phyloP scores from a whole-genome alignment of 768 basidiomycete genomes.

The Collybia mongolica region DNA sequence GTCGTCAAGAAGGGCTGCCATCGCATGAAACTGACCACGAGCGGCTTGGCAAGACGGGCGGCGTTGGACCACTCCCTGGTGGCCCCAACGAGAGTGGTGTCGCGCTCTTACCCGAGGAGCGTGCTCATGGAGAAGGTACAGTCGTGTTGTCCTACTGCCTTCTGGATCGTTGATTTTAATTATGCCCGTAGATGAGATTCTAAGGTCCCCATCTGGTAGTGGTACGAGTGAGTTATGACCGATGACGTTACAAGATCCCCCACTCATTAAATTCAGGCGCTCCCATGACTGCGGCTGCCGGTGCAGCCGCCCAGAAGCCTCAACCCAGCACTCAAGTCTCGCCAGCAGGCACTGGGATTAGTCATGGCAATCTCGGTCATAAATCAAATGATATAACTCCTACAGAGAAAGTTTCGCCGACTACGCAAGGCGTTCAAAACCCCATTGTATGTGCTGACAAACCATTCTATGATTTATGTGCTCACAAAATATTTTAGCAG shows the following conservation, averaged over 20 bases:
- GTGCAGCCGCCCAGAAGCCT: too few species aligned
- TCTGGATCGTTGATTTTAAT: too few species aligned
- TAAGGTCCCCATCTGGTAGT: not conserved
- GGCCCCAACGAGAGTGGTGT: constrained; percentile 13
- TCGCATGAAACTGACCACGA: constrained; percentile 13
- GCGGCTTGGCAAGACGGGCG: constrained; percentile 9
- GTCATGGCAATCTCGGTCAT: not conserved
- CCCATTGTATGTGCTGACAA: not conserved
- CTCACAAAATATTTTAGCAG: not conserved
- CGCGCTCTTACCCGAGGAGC: constrained; percentile 11
- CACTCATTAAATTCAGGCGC: too few species aligned
- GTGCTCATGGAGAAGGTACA: constrained; percentile 1
- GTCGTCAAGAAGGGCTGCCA: constrained; percentile 14
- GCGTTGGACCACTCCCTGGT: constrained; percentile 14
- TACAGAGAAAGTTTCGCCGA: too few species aligned
- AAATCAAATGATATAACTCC: too few species aligned
- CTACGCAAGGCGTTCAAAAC: too few species aligned
- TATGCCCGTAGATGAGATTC: constrained; percentile 1
- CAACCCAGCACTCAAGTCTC: too few species aligned
- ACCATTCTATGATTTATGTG: not conserved
- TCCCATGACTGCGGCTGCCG: too few species aligned
- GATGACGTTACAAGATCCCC: too few species aligned
- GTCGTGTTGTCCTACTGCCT: not conserved
- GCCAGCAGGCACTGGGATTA: not conserved
- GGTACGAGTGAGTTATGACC: too few species aligned